Evolutionary conservation across 805 yeast genomes (phyloP).

Genomic region (Yueomyces sinensis): DNA sequence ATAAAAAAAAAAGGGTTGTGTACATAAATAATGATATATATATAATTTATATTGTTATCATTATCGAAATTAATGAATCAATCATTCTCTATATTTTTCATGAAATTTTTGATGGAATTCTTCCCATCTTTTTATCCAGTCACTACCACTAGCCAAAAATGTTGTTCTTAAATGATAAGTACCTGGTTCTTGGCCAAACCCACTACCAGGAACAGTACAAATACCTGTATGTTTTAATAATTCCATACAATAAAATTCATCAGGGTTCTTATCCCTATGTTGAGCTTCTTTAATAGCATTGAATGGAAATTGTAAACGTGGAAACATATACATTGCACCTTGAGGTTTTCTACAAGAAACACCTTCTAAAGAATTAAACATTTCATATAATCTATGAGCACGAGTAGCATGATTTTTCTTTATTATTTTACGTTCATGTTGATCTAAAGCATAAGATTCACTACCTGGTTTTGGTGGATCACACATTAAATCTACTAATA

Average conservation of each 20-base stretch:
- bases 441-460: conserved; percentile 55
- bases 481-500: conserved; percentile 82
- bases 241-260: conserved; percentile 79
- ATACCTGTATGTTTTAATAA: conserved; percentile 82
- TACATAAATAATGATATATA: too few relatives aligned
- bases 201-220: conserved; percentile 95
- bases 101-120: conserved; percentile 68
- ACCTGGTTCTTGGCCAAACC: conserved; percentile 86
- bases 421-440: conserved; percentile 47
- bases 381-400: conserved; percentile 48
- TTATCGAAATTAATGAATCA: too few relatives aligned
- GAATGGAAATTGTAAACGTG: conserved; percentile 52
- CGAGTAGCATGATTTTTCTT: conserved; percentile 50
- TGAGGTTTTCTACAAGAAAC: conserved; percentile 78
- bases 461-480: conserved; percentile 80
- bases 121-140: conserved; percentile 73
- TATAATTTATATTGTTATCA: too few relatives aligned
- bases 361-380: conserved; percentile 70
- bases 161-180: conserved; percentile 94
- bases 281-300: conserved; percentile 52
- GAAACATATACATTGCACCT: conserved; percentile 98
- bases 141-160: conserved; percentile 87
- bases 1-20: too few relatives aligned
- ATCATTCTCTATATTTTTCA: conserved; percentile 38
- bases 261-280: conserved; percentile 46